These are phyloP conservation scores for Globisporangium abappressorium DNA, from an alignment of 352 stramenopile genomes.

Conservation along the genomic window DNA sequence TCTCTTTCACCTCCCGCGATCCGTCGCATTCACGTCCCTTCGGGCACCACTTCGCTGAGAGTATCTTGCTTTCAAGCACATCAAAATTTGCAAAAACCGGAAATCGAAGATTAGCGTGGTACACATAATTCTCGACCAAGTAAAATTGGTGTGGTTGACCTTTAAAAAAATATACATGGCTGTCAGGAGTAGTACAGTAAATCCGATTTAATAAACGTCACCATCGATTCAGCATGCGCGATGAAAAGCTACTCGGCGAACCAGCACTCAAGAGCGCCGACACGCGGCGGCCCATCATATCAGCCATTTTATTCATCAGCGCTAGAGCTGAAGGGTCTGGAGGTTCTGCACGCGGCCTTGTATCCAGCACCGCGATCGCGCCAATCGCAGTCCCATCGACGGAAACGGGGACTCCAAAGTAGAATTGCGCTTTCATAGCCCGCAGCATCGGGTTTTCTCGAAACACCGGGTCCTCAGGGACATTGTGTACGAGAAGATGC, in stretches of 20 bases:
- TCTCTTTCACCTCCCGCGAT: not conserved
- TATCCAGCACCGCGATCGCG: conserved; percentile 21
- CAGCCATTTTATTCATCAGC: conserved; percentile 10
- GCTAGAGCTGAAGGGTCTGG: not conserved
- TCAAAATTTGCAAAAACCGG: too few species aligned
- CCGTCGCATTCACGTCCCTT: conserved; percentile 5
- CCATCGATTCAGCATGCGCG: conserved; percentile 7
- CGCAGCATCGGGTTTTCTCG: conserved; percentile 28
- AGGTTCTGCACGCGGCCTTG: conserved; percentile 1
- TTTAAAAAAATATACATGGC: too few species aligned
- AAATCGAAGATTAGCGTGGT: too few species aligned
- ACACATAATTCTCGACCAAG: too few species aligned
- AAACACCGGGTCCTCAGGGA: conserved; percentile 8
- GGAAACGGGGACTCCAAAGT: conserved; percentile 18
- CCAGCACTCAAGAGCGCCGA: not conserved
- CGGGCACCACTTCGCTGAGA: not conserved
- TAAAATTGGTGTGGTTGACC: too few species aligned
- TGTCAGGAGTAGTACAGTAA: too few species aligned
- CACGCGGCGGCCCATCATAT: conserved; percentile 11
- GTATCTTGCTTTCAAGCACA: too few species aligned
- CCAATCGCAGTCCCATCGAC: conserved; percentile 20
- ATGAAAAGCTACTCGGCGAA: not conserved
- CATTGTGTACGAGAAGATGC: conserved; percentile 13
- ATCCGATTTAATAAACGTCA: too few species aligned
- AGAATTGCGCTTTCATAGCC: conserved; percentile 22